phyloP scores from a whole-genome alignment of 2,329 filamentous ascomycete species.

The Alternaria consortialis region DNA sequence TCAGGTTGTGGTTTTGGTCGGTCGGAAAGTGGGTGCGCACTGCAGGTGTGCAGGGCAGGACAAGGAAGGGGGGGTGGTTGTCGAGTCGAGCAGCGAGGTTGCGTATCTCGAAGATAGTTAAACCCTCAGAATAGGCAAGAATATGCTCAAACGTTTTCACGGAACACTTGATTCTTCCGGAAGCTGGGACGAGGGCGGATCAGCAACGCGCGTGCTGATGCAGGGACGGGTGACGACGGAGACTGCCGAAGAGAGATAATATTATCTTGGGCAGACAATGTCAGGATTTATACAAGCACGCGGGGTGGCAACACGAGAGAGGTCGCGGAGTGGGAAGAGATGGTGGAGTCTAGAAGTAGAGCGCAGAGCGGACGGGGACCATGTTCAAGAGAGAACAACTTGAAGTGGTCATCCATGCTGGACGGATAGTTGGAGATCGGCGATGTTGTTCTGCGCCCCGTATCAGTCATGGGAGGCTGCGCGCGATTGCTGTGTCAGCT shows the following conservation, averaged over 20 bases:
- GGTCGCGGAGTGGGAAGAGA: background rate
- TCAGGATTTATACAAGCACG: slow-evolving; percentile 8
- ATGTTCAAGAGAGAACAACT: slow-evolving; percentile 17
- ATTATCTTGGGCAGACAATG: background rate
- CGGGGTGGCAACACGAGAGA: slow-evolving; percentile 14
- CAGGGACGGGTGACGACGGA: slow-evolving; percentile 21
- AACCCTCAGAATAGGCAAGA: slow-evolving; percentile 3
- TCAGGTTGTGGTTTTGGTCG: slow-evolving; percentile 11
- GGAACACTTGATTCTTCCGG: slow-evolving; percentile 10
- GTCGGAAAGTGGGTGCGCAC: slow-evolving; percentile 9
- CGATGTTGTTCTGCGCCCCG: slow-evolving; percentile 33
- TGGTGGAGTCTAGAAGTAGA: slow-evolving; percentile 3
- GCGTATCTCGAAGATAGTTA: slow-evolving; percentile 3
- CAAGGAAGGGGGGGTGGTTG: background rate
- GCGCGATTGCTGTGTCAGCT: slow-evolving; percentile 32
- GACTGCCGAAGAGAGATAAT: slow-evolving; percentile 3
- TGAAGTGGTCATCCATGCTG: slow-evolving; percentile 35
- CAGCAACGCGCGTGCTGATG: slow-evolving; percentile 28
- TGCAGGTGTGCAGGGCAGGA: slow-evolving; percentile 1
- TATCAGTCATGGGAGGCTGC: slow-evolving; percentile 22
- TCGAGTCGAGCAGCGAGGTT: slow-evolving; percentile 1
- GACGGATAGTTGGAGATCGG: slow-evolving; percentile 26
- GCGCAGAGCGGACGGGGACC: slow-evolving; percentile 11
- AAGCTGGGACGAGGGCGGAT: slow-evolving; percentile 14
- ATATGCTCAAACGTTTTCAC: slow-evolving; percentile 17